Evolutionary conservation across 331 rosid species (phyloP), one percentile per base, ranked within the genome.

Genomic region (Prunus yedoensis): DNA sequence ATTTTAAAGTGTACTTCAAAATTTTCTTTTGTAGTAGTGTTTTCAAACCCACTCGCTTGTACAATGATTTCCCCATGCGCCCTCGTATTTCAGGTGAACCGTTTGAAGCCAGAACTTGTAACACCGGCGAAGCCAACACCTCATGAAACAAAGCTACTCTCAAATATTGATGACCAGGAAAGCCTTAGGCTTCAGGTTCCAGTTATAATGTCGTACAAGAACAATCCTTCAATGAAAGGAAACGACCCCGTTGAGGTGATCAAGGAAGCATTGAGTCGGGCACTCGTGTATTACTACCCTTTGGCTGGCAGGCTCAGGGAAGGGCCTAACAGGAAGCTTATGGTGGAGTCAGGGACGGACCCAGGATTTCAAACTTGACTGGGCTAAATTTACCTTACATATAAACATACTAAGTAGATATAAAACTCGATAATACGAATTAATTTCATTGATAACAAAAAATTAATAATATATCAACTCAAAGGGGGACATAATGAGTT

Each of bases 251-350:
- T 73, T 20, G 25, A 3, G 68, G 70, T 52, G 2, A 67, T 85
- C 10, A 76, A 10, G 21, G 58, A 77, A 23, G 84, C 74, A 2
- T 28, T 83, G 10, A 68, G 60, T 14, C 14, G 43, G 58, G 84
- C 89, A 27, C 53, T 88, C 0, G 91, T 67, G 27, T 50, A 70
- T 41, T 85, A 85, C 69, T 83, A 85, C 75, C 91, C 88, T 8
- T 20, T 88, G 0, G 91, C 89, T 49, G 84, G 89, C 0, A 80
- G 88, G 66, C 74, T 87, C 8, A 68, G 65, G 67, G 85, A 85
- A 80, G 78, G 71, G 18, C 66, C 9, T 3, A 70, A 81, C 27
- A 73, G 66, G 25, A 88, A 81, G 50, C 78, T 88, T 0, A 8
- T 28, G n/a, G n/a, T n/a, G n/a, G n/a, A n/a, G n/a, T n/a, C n/a